Conservation (phyloP, 2,329 filamentous ascomycete species). For the Ophiostoma sp. region DNA sequence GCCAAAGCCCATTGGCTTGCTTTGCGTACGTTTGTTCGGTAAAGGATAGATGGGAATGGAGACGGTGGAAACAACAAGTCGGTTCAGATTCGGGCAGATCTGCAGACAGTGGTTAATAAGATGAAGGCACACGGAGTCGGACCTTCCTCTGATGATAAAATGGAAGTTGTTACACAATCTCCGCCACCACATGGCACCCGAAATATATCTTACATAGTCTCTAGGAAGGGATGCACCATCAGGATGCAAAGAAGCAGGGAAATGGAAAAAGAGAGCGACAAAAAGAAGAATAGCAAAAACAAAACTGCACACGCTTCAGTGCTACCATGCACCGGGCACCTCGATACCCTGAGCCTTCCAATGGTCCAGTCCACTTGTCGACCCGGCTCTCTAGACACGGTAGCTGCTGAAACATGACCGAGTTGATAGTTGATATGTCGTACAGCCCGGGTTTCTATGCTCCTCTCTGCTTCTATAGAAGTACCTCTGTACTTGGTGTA, state of each 20-base stretch:
- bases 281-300: neutral
- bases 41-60: neutral
- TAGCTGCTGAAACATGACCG: neutral
- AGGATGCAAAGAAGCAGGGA: neutral
- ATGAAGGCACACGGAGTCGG: neutral
- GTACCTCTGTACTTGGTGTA: neutral
- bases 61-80: neutral
- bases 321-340: neutral
- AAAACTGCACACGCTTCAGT: neutral
- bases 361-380: neutral
- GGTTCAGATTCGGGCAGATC: neutral
- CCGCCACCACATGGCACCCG: conserved; percentile 2
- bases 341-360: neutral
- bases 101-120: neutral
- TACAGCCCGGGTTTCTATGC: neutral
- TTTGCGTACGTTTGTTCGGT: neutral
- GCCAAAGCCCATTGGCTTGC: neutral
- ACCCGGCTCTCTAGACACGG: neutral
- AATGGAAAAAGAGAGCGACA: neutral
- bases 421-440: neutral
- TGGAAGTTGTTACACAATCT: neutral
- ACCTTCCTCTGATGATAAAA: neutral
- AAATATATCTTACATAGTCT: neutral
- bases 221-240: neutral
- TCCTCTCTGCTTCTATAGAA: neutral